Percentiles rank a stretch among this genome's conserved stretches.
These are phyloP conservation scores for Aspergillus nomiae DNA, from an alignment of 2,329 filamentous ascomycete genomes.

Conservation along the genomic window DNA sequence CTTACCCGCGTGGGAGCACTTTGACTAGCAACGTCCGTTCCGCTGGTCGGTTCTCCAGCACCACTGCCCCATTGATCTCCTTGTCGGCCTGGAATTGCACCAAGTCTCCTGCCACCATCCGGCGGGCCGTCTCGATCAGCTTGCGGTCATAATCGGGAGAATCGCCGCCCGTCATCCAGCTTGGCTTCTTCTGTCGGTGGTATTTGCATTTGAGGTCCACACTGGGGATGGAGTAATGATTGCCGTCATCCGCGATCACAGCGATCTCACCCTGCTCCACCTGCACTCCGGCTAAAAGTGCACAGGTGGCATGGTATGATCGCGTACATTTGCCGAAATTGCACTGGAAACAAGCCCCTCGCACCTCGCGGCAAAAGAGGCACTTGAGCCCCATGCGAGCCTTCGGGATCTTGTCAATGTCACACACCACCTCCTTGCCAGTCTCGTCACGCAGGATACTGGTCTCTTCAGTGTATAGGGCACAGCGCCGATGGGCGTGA, in stretches of 20 bases:
- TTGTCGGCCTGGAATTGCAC: conserved; percentile 82
- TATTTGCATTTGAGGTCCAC: conserved; percentile 95
- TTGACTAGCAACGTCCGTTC: conserved; percentile 80
- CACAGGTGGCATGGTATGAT: conserved; percentile 94
- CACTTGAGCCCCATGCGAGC: conserved; percentile 90
- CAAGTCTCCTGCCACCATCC: conserved; percentile 71
- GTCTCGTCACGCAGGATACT: conserved; percentile 72
- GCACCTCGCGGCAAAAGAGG: conserved; percentile 89
- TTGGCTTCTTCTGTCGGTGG: conserved; percentile 84
- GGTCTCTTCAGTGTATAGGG: conserved; percentile 88
- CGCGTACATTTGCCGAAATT: conserved; percentile 91
- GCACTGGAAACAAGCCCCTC: conserved; percentile 96
- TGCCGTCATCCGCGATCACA: conserved; percentile 85
- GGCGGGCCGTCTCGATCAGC: conserved; percentile 67
- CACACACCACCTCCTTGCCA: conserved; percentile 72
- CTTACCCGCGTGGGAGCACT: conserved; percentile 80
- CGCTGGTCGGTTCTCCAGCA: conserved; percentile 76
- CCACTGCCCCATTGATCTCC: conserved; percentile 89
- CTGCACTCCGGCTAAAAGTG: conserved; percentile 86
- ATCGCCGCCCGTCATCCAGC: conserved; percentile 66
- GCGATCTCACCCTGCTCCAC: conserved; percentile 85
- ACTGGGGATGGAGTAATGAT: conserved; percentile 86
- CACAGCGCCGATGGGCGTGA: conserved; percentile 80
- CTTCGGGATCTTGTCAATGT: conserved; percentile 79
- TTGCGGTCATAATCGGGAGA: conserved; percentile 70